Conservation (phyloP, 2,329 filamentous ascomycete genomes). For the Xylariomycetidae sp. region DNA sequence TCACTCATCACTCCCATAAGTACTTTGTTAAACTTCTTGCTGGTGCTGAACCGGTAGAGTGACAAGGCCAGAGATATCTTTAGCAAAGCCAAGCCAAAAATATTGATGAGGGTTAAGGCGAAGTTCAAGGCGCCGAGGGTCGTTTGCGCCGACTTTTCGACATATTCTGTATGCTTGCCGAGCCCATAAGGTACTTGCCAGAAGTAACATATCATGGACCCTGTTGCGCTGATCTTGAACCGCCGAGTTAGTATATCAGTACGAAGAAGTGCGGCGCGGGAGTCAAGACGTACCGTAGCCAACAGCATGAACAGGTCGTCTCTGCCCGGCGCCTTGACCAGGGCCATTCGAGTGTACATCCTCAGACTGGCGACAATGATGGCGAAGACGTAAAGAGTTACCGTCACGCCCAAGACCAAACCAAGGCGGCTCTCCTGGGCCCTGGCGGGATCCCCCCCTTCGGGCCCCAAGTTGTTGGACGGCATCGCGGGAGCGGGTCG, state of each 20-base stretch:
- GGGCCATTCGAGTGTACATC: constrained; percentile 7
- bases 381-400: constrained; percentile 3
- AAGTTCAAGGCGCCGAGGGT: constrained; percentile 36
- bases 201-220: constrained; percentile 30
- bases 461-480: no score
- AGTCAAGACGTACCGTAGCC: constrained; percentile 16
- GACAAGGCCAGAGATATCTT: constrained; percentile 41
- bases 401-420: constrained; percentile 4
- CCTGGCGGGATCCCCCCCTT: background rate
- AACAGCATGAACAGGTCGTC: constrained; percentile 25
- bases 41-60: constrained; percentile 31
- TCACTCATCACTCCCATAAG: constrained; percentile 12
- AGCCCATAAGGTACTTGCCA: constrained; percentile 38
- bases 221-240: constrained; percentile 22
- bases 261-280: background rate
- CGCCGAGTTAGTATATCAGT: background rate
- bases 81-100: constrained; percentile 33
- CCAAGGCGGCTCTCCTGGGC: constrained; percentile 6
- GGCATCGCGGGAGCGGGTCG: no score
- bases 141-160: constrained; percentile 26
- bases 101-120: constrained; percentile 39
- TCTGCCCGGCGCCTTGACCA: constrained; percentile 15
- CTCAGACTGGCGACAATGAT: constrained; percentile 5
- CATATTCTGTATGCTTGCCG: constrained; percentile 36
- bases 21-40: constrained; percentile 6